Conservation (phyloP, 768 basidiomycete species). For the Podaxis rugospora region DNA sequence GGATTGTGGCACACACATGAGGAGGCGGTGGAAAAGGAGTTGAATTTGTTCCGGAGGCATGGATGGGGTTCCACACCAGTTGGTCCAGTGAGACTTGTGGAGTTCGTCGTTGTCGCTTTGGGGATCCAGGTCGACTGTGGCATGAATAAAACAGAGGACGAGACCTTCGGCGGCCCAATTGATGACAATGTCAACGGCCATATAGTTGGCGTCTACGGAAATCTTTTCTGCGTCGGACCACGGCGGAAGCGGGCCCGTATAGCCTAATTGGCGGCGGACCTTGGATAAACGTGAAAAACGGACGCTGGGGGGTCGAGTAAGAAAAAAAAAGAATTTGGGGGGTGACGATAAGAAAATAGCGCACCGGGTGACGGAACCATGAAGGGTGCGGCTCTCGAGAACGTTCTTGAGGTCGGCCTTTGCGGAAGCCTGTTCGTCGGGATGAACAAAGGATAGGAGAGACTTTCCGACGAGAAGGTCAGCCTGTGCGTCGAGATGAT, state of each 20-base stretch:
- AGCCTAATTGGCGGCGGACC: constrained; percentile 70
- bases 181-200: constrained; percentile 86
- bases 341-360: constrained; percentile 16
- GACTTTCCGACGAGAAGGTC: constrained; percentile 64
- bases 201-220: constrained; percentile 67
- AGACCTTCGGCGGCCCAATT: constrained; percentile 87
- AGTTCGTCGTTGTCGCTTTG: constrained; percentile 66
- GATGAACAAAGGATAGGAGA: constrained; percentile 76
- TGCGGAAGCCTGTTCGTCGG: constrained; percentile 76
- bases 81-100: constrained; percentile 74
- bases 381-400: constrained; percentile 67
- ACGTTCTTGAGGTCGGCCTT: constrained; percentile 70
- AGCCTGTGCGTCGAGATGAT: constrained; percentile 70
- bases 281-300: constrained; percentile 74
- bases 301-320: constrained; percentile 44
- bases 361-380: constrained; percentile 80
- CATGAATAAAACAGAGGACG: constrained; percentile 87
- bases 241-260: constrained; percentile 45
- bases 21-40: constrained; percentile 55
- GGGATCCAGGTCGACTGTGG: constrained; percentile 66
- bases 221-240: constrained; percentile 70
- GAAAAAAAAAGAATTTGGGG: constrained; percentile 15
- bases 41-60: constrained; percentile 56
- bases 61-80: constrained; percentile 81
- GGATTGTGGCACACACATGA: constrained; percentile 46